Evolutionary conservation across 2,329 filamentous ascomycete genomes (phyloP).

Genomic region (Penicillium polonicum): DNA sequence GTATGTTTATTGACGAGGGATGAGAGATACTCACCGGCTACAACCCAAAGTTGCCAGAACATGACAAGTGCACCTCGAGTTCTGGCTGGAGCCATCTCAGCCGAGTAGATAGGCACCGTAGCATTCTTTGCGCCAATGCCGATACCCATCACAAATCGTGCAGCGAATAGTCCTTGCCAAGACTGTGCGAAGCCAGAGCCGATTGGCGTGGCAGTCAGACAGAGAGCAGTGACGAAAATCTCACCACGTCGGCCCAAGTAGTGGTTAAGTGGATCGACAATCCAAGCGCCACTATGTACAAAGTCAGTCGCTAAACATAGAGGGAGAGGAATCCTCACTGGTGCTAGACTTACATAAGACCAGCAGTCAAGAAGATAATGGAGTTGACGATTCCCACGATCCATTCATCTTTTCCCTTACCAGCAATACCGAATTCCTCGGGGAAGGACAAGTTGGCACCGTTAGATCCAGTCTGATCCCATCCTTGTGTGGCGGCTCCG

Average conservation of each 20-base stretch:
- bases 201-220: slow-evolving; percentile 66
- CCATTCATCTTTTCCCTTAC: slow-evolving; percentile 49
- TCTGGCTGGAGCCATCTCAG: slow-evolving; percentile 54
- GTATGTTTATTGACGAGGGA: neutral
- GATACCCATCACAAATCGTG: slow-evolving; percentile 57
- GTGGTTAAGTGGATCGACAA: slow-evolving; percentile 64
- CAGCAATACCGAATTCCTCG: slow-evolving; percentile 42
- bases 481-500: slow-evolving; percentile 51
- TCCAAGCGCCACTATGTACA: slow-evolving; percentile 54
- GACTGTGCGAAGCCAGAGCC: slow-evolving; percentile 60
- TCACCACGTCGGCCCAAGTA: slow-evolving; percentile 59
- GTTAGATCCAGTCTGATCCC: slow-evolving; percentile 56
- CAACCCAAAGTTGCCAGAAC: slow-evolving; percentile 49
- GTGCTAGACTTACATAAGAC: slow-evolving; percentile 14
- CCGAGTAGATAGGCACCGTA: slow-evolving; percentile 54
- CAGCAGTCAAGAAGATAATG: slow-evolving; percentile 46
- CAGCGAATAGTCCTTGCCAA: slow-evolving; percentile 56
- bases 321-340: slow-evolving; percentile 46
- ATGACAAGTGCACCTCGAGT: slow-evolving; percentile 57
- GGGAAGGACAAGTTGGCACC: slow-evolving; percentile 54
- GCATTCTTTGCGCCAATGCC: slow-evolving; percentile 61
- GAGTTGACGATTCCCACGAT: slow-evolving; percentile 65
- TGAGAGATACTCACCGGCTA: slow-evolving; percentile 12
- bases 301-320: slow-evolving; percentile 22
- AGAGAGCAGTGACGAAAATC: slow-evolving; percentile 62